Evolutionary conservation across 371 early-diverging fungal genomes (phyloP), one percentile per base, ranked within the genome.

Genomic region (Saksenaea vasiformis): DNA sequence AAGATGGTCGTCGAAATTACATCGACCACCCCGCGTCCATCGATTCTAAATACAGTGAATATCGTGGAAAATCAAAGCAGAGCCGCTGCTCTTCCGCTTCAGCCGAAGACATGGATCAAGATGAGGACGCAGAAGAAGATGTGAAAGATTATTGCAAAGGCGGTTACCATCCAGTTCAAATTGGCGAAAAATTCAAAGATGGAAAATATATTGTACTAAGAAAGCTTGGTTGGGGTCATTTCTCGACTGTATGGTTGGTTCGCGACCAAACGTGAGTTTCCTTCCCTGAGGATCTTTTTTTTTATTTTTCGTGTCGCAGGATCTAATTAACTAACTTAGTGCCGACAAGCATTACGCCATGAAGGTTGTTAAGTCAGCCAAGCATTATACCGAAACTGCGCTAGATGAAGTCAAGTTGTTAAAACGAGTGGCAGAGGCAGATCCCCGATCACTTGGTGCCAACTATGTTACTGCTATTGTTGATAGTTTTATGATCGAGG

Each of bases 151-250:
- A 96, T 72, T 83, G 89, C 67, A 86, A 86, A 73, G 98, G 97
- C 66, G 98, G 98, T 3, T 98, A 98, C 78, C 98, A 98, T 72
- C 93, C 95, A 1, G 90, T 96, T 27, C 80, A 87, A 57, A 82
- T 95, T 38, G 96, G 94, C 1, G 98, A 97, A 65, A 69, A 61
- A 15, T 96, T 91, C 69, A 87, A 91, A 55, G 85, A 92, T 22
- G 86, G 89, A 1, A 85, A 90, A 36, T 98, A 98, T 78, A 73
- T 76, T 27, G 87, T 95, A 1, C 72, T 98, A 35, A 87, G 97
- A 41, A 98, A 98, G 73, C 85, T 98, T 27, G 99, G 99, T n/a
- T 98, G 98, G 98, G 99, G 99, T 13, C 99, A 98, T 68, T 98
- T 98, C 69, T 95, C 96, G 1, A 98, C 98, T 0, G 99, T 98